These are phyloP conservation scores for Microthlaspi erraticum DNA, from an alignment of 345 rosid species.

Conservation along the genomic window DNA sequence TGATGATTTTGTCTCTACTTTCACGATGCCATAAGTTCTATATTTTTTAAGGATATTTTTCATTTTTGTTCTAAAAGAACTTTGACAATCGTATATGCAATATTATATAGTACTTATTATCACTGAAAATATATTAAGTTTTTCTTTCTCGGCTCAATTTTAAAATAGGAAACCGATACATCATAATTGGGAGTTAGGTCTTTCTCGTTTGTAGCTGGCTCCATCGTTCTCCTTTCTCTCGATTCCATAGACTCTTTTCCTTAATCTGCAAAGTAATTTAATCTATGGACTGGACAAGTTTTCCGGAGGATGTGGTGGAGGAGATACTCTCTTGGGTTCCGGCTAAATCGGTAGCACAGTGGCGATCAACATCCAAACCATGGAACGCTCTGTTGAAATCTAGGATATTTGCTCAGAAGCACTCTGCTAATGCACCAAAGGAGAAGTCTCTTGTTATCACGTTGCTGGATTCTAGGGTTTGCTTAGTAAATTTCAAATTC, in stretches of 20 bases:
- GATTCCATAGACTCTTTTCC: not conserved
- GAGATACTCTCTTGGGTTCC: constrained; percentile 1
- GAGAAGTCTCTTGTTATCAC: not conserved
- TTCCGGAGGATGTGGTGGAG: constrained; percentile 11
- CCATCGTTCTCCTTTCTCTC: not conserved
- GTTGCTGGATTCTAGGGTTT: constrained; percentile 8
- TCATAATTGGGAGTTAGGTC: not conserved
- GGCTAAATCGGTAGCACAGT: constrained; percentile 1
- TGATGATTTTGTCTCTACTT: too few relatives aligned
- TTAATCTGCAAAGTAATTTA: not conserved
- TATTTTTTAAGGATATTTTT: too few relatives aligned
- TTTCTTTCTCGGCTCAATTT: too few relatives aligned
- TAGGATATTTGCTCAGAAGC: not conserved
- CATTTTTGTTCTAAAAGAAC: too few relatives aligned
- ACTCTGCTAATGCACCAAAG: not conserved
- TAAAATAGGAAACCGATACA: too few relatives aligned
- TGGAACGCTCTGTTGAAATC: constrained; percentile 4
- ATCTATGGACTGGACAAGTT: constrained; percentile 1
- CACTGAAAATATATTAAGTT: too few relatives aligned
- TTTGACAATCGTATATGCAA: too few relatives aligned
- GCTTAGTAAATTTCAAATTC: constrained; percentile 13
- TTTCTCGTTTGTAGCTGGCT: not conserved
- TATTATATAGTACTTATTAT: too few relatives aligned
- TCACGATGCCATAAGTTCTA: too few relatives aligned
- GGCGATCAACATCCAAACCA: not conserved